Base-by-base conservation (phyloP, 108 stramenopile genomes). In the Fragilariopsis cylindrus region DNA sequence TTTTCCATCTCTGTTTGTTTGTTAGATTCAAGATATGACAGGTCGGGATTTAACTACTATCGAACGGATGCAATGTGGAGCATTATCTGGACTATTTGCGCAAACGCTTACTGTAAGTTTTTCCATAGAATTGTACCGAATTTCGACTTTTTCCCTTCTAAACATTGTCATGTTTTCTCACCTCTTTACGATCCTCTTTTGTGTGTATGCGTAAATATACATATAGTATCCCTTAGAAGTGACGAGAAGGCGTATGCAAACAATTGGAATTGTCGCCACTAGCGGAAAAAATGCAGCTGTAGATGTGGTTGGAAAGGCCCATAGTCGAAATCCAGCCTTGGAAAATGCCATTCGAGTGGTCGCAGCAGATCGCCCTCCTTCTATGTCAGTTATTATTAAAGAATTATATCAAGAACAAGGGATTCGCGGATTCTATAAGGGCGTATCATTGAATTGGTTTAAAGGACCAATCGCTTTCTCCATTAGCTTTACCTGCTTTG, bases 391-490 rank as follows among this genome's bases (percentile, higher is more conserved):
- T 42, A 92, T 91, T 15, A 81, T 93, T 56, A 79, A 71, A 71
- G 84, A 87, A 15, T 80, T 98, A 12, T 85, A 90, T 43, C 65
- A 80, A 50, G 97, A 97, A 75, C 96, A 97, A 73, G 97, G 96
- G 6, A 60, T 93, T 0, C 73, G 93, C 18, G 97, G 97, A 2
- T 92, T 98, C 45, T 98, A 91, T 80, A 96, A 96, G 74, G 98
- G 98, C n/a, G 93, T 99, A 12, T 82, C 77, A 48, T 85, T 99
- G 92, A 99, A 99, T 84, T 98, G 97, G 98, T 80, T 98, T 41
- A 98, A 98, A 73, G 98, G 98, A 30, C 98, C 98, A 0, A 82
- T 99, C 74, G 95, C 95, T 11, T 96, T 98, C 71, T 84, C 88
- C 45, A 98, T 98, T 44, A 93, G 91, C 83, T 99, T 99, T 72